Base-by-base conservation (phyloP, 2,329 filamentous ascomycete genomes). In the Alternaria hordeiaustralica region DNA sequence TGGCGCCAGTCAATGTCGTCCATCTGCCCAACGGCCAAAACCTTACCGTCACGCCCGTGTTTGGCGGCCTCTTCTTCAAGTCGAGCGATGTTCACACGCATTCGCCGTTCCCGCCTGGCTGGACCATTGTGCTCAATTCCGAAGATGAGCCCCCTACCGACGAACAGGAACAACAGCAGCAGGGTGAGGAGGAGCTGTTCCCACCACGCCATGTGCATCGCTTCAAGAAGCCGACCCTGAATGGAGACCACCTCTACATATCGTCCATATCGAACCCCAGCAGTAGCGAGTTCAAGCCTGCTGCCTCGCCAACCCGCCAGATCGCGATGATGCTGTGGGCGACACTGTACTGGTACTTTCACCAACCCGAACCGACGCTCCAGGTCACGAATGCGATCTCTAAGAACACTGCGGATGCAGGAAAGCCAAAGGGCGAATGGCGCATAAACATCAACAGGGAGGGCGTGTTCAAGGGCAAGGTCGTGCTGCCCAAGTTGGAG, bases 301-400 rank as follows among this genome's bases (percentile, higher is more conserved):
- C 91, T 2, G 89, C 86, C 13, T 97, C 93, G 65, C 93, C 93
- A 0, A 96, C 93, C 1, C 86, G 94, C 47, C 92, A 97, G 81
- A 92, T 97, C 64, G 95, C 95, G 69, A 94, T 97, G 92, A 97
- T 97, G 91, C 86, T 98, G 7, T 98, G 93, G 92, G 89, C 94
- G 33, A 94, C 93, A 1, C 84, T 98, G 45, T 97, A 93, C 84
- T 98, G 95, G 95, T 98, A 98, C 83, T 98, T 97, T 73, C 94
- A 97, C 81, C 93, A 97, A 79, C 87, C 89, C 1, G 87, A 90
- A 71, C 95, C 95, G 0, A 84, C 86, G 21, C 84, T 87, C 0
- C 86, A 88, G 54, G 76, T 96, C 33, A 84, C 85, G 18, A 92
- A 88, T 7, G 83, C 88, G 6, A 84, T 87, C 0, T 92, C 90